A percentile compares a stretch with the other conserved stretches of the same genome.
Evolutionary conservation across 1,139 yeast species (phyloP).

Genomic region (Ogataea hybrid): DNA sequence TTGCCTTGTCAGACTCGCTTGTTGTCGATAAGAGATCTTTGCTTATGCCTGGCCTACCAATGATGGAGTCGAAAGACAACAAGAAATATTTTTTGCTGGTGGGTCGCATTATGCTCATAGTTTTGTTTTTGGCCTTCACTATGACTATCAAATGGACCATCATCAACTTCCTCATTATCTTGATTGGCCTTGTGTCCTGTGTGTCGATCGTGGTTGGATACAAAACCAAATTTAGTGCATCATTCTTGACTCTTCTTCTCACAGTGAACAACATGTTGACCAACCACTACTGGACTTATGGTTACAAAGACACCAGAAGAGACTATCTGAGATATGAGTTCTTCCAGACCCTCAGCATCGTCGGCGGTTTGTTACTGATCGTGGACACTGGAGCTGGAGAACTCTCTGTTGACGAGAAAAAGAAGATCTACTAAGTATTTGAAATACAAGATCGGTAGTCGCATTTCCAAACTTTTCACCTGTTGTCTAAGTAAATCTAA

Average conservation of each 20-base stretch:
- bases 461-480: not conserved
- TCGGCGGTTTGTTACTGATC: slow-evolving; percentile 88
- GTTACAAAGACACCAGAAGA: slow-evolving; percentile 69
- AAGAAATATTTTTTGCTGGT: slow-evolving; percentile 85
- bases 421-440: slow-evolving; percentile 68
- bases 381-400: slow-evolving; percentile 98
- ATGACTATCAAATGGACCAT: slow-evolving; percentile 75
- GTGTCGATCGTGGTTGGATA: slow-evolving; percentile 86
- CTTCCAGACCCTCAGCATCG: slow-evolving; percentile 91
- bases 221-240: slow-evolving; percentile 90
- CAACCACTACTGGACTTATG: slow-evolving; percentile 88
- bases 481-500: not conserved
- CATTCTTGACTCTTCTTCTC: slow-evolving; percentile 69
- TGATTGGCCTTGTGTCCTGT: slow-evolving; percentile 71
- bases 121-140: slow-evolving; percentile 84
- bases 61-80: slow-evolving; percentile 77
- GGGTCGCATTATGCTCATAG: slow-evolving; percentile 83
- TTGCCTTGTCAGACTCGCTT: slow-evolving; percentile 88
- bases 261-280: slow-evolving; percentile 73
- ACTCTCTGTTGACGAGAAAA: slow-evolving; percentile 91
- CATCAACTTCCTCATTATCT: slow-evolving; percentile 60
- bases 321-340: slow-evolving; percentile 92
- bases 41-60: slow-evolving; percentile 88
- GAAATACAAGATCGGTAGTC: slow-evolving; percentile 2
- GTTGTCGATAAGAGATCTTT: slow-evolving; percentile 71